Base-by-base conservation (phyloP, 106 monocot genomes). In the Posidonia australis region DNA sequence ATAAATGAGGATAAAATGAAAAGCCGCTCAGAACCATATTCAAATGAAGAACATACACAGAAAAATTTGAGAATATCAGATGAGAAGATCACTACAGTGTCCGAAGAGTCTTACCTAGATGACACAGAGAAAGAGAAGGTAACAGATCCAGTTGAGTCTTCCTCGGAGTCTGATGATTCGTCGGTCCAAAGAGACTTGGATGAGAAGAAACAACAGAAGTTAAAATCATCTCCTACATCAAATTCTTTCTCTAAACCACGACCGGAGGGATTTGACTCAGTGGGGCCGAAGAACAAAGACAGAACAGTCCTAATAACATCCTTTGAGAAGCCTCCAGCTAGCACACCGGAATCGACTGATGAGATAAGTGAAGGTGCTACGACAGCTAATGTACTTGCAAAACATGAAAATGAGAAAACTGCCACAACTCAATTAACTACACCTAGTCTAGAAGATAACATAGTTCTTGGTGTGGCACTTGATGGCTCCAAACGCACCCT, bases 1-100 rank as follows among this genome's bases (percentile, higher is more conserved):
- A 67, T 82, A 49, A 81, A 75, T 18, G 69, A 77, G 19, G 91
- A 91, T 5, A 78, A 90, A 18, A 81, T 76, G 71, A 83, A 72
- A 58, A 36, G 42, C 44, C 87, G 77, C 24, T 9, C 71, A 64
- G 36, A 79, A 42, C 13, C 63, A 19, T 70, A 59, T 59, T 13
- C 53, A 27, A 58, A 60, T 59, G 93, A 80, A 69, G 86, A 86
- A 13, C 85, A 69, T 46, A 51, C 66, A 44, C 11, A 24, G 25
- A 87, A 78, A 60, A 36, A 27, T 27, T 56, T 60, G 22, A 12
- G 60, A 57, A 24, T 77, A 57, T 65, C 71, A 4, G 86, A 89
- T 18, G 16, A 68, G 22, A 83, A 81, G 58, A 24, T 36, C 1
- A 67, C 60, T 59, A 44, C 72, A 23, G 25, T 27, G 0, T 42